Evolutionary conservation across 1,139 yeast species (phyloP).

Genomic region (Pichia sp.): DNA sequence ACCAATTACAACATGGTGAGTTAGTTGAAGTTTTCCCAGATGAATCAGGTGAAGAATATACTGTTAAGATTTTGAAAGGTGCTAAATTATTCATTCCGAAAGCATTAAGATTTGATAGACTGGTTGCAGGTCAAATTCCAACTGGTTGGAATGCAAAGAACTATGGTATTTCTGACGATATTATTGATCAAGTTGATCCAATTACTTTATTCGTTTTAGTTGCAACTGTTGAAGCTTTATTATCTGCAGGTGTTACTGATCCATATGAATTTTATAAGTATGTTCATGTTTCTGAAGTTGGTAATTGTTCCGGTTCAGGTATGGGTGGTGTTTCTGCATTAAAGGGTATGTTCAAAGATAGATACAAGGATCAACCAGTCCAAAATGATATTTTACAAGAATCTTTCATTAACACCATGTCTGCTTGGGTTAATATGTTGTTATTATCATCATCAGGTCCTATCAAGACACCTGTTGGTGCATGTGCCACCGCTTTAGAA

Average conservation of each 20-base stretch:
- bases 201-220: constrained; percentile 89
- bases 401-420: constrained; percentile 97
- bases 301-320: constrained; percentile 99
- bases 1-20: constrained; percentile 89
- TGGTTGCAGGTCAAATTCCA: constrained; percentile 98
- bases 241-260: constrained; percentile 91
- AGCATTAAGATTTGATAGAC: constrained; percentile 90
- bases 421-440: constrained; percentile 99
- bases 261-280: constrained; percentile 98
- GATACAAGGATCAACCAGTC: constrained; percentile 86
- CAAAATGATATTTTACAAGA: constrained; percentile 97
- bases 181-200: constrained; percentile 91
- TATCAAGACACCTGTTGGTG: constrained; percentile 98
- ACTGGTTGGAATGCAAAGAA: constrained; percentile 96
- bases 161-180: constrained; percentile 93
- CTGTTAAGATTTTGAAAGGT: constrained; percentile 87
- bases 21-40: constrained; percentile 79
- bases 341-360: constrained; percentile 95
- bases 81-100: constrained; percentile 88
- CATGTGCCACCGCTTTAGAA: constrained; percentile 98
- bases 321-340: constrained; percentile 98
- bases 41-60: constrained; percentile 85
- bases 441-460: constrained; percentile 97
- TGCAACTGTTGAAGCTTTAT: constrained; percentile 89
- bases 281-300: constrained; percentile 96